Evolutionary conservation across 257 asterid genomes (phyloP), one percentile per base, ranked within the genome.

Genomic region (Fraxinus anomala): DNA sequence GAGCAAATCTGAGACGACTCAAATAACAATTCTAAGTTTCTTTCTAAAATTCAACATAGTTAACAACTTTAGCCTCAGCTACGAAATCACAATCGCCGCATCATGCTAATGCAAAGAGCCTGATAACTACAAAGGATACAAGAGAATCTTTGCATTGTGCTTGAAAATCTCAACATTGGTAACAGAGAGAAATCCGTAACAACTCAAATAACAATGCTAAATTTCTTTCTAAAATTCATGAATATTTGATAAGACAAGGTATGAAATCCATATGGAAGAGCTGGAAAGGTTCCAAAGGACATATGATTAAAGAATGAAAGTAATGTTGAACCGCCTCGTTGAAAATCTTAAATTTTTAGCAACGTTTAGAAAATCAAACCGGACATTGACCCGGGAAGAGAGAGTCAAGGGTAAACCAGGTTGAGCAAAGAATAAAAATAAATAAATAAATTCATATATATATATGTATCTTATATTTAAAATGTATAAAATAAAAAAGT

Each of bases 231-330:
- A 5, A 75, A 11, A 66, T 23, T 68, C 77, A 67, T 23, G 23
- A 67, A 36, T 61, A 44, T 34, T 24, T 54, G 66, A 68, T 28
- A 14, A 70, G 66, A n/a, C 44, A 34, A 54, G 80, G 70, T 59
- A 68, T 73, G 80, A 33, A 56, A 73, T 59, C 36, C 59, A 61
- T 6, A 12, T 73, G 68, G 68, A 73, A 81, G 54, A 73, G 73
- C 61, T 76, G 26, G 56, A 42, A 39, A 39, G 63, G 30, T 59
- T 63, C 34, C 36, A 63, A 69, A 68, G 76, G 72, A 59, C 61
- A 70, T 7, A 14, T 1, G 73, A 39, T 40, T 54, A 78, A 80
- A 69, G 65, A 77, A 69, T 28, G 33, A 59, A 47, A 6, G 76
- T 21, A 69, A 70, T 17, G 30, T 47, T 63, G 33, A 37, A 54